Conservation (phyloP, 2,329 filamentous ascomycete genomes). For the Microcyclospora tardicrescens region DNA sequence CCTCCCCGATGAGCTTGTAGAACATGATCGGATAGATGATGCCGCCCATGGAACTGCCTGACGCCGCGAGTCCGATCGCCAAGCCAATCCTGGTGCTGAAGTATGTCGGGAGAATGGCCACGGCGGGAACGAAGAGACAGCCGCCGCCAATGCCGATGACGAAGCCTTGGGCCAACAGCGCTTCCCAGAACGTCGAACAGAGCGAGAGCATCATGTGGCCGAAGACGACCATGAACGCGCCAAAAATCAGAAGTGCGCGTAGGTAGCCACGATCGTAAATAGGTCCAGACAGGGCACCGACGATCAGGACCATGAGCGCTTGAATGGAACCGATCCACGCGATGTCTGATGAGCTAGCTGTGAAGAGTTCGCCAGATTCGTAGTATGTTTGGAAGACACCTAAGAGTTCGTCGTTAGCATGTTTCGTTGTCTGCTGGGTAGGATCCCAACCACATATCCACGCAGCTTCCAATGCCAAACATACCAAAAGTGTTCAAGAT, state of each 20-base stretch:
- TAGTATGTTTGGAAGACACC: conserved; percentile 36
- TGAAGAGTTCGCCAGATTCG: conserved; percentile 27
- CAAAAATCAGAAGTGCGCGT: conserved; percentile 28
- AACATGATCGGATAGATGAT: conserved; percentile 26
- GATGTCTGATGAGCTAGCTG: conserved; percentile 29
- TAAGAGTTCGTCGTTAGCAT: background rate
- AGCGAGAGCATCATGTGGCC: conserved; percentile 40
- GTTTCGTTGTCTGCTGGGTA: background rate
- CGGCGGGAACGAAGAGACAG: conserved; percentile 30
- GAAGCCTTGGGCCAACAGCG: conserved; percentile 36
- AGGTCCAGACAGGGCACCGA: conserved; percentile 34
- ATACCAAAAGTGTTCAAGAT: conserved; percentile 9
- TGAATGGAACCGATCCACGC: conserved; percentile 40
- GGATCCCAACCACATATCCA: too few relatives aligned
- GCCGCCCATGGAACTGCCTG: conserved; percentile 29
- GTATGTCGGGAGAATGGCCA: conserved; percentile 37
- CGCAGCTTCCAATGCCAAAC: background rate
- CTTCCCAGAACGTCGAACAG: conserved; percentile 34
- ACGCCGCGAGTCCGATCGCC: conserved; percentile 34
- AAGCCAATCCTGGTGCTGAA: conserved; percentile 33
- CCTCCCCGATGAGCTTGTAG: conserved; percentile 16
- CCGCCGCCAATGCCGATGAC: conserved; percentile 36
- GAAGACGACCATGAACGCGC: conserved; percentile 33
- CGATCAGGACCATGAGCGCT: conserved; percentile 33
- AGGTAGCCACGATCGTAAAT: conserved; percentile 38